Conservation (phyloP, 2,329 filamentous ascomycete genomes). For the Aphanoascus verrucosus region DNA sequence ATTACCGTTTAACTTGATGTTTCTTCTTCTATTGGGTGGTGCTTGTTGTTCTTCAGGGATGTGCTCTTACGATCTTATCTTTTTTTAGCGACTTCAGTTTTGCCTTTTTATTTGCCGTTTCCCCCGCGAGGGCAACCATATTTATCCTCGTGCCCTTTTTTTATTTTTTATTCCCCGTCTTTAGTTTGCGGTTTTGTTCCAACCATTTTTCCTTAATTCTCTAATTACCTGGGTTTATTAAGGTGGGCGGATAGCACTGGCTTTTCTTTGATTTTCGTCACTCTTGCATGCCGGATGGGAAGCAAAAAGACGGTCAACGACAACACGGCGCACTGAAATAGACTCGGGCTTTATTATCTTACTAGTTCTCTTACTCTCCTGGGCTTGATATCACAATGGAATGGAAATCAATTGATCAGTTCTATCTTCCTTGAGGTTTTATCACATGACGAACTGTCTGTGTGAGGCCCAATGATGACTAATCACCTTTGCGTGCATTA, state of each 20-base stretch:
- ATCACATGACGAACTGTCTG: too few relatives aligned
- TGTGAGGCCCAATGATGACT: not conserved
- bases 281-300: slow-evolving; percentile 16
- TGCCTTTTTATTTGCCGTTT: too few relatives aligned
- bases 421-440: not conserved
- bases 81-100: too few relatives aligned
- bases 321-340: slow-evolving; percentile 13
- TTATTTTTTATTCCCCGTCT: not conserved
- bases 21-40: too few relatives aligned
- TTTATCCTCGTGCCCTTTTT: not conserved
- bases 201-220: not conserved
- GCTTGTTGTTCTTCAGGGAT: too few relatives aligned
- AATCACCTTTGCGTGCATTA: not conserved
- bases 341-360: slow-evolving; percentile 14
- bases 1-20: too few relatives aligned
- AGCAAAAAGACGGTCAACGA: slow-evolving; percentile 3
- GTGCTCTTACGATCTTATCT: too few relatives aligned
- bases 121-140: too few relatives aligned
- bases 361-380: slow-evolving; percentile 12
- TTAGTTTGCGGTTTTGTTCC: not conserved
- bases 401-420: not conserved
- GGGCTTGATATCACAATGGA: not conserved
- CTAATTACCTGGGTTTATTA: not conserved
- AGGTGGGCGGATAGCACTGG: slow-evolving; percentile 2
- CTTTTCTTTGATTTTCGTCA: slow-evolving; percentile 11